These are phyloP conservation scores for Globisporangium polare DNA, from an alignment of 352 stramenopile species.

Conservation along the genomic window DNA sequence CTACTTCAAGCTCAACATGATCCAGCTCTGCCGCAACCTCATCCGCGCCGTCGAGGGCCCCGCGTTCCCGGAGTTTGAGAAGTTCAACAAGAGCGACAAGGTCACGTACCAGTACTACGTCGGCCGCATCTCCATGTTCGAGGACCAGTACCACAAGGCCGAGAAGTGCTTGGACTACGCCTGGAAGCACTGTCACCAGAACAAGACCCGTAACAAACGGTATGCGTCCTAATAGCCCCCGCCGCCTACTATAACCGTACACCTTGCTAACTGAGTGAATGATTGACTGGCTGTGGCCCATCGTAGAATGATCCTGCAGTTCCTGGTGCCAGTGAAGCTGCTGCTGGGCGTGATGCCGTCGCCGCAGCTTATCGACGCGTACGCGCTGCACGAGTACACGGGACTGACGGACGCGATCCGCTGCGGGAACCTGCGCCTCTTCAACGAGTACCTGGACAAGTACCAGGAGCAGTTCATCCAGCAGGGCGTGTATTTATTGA, in stretches of 20 bases:
- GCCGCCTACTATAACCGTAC: neutral
- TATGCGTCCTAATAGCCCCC: conserved; percentile 6
- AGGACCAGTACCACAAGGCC: conserved; percentile 95
- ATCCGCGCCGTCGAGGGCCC: conserved; percentile 81
- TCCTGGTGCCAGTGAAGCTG: conserved; percentile 94
- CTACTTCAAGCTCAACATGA: conserved; percentile 95
- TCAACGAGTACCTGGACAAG: conserved; percentile 89
- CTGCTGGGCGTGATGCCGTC: conserved; percentile 91
- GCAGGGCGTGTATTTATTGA: conserved; percentile 94
- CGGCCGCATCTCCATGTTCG: conserved; percentile 95
- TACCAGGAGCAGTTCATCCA: conserved; percentile 91
- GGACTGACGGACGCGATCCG: conserved; percentile 89
- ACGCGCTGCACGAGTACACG: conserved; percentile 82
- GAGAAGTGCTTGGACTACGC: conserved; percentile 93
- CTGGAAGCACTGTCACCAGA: conserved; percentile 89
- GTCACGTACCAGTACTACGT: conserved; percentile 96
- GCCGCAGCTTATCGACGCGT: conserved; percentile 87
- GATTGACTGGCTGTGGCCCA: neutral
- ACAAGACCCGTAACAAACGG: conserved; percentile 87
- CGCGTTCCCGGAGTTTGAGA: conserved; percentile 74
- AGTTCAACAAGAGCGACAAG: conserved; percentile 84
- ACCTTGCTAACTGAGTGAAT: neutral
- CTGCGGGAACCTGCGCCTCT: conserved; percentile 89
- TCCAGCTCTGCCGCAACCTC: conserved; percentile 94
- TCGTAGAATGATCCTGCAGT: conserved; percentile 90